Conservation (phyloP, 352 stramenopile genomes). For the Globisporangium viniferum region DNA sequence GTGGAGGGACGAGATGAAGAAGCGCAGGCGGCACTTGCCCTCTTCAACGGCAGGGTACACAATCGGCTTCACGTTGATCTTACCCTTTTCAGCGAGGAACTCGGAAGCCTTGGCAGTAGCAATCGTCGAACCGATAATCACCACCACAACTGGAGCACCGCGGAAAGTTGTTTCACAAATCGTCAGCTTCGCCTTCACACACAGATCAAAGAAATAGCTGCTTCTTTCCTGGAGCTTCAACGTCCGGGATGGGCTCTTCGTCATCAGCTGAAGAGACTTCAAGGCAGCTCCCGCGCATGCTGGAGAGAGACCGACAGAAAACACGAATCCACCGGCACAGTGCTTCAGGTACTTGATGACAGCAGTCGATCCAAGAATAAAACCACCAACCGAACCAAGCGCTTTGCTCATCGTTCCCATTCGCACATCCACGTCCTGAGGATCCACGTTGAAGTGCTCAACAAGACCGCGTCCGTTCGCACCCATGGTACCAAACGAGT, state of each 20-base stretch:
- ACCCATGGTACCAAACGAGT: slow-evolving; percentile 70
- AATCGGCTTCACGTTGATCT: slow-evolving; percentile 83
- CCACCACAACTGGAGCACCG: slow-evolving; percentile 73
- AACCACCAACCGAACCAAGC: slow-evolving; percentile 61
- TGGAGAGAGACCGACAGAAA: slow-evolving; percentile 68
- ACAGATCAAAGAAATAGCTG: slow-evolving; percentile 75
- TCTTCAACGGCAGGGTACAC: slow-evolving; percentile 85
- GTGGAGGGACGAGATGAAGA: slow-evolving; percentile 84
- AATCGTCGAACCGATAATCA: slow-evolving; percentile 77
- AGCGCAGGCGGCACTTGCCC: slow-evolving; percentile 79
- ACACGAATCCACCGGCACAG: slow-evolving; percentile 70
- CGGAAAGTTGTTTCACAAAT: slow-evolving; percentile 62
- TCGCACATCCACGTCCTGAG: slow-evolving; percentile 50
- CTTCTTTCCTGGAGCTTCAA: slow-evolving; percentile 61
- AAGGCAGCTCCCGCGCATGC: slow-evolving; percentile 65
- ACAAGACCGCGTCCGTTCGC: slow-evolving; percentile 46
- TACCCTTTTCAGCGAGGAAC: slow-evolving; percentile 41
- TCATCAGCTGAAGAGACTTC: slow-evolving; percentile 70
- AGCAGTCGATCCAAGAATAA: slow-evolving; percentile 50
- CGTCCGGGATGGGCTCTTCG: slow-evolving; percentile 51
- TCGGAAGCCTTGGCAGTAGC: slow-evolving; percentile 72
- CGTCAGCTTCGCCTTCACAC: slow-evolving; percentile 54
- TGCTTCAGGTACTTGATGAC: slow-evolving; percentile 67
- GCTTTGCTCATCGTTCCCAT: slow-evolving; percentile 80
- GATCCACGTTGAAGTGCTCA: slow-evolving; percentile 46